Percentiles rank a stretch among this genome's conserved stretches.
These are phyloP conservation scores for Prunus dulcis DNA, from an alignment of 306 rosid species.

Conservation along the genomic window DNA sequence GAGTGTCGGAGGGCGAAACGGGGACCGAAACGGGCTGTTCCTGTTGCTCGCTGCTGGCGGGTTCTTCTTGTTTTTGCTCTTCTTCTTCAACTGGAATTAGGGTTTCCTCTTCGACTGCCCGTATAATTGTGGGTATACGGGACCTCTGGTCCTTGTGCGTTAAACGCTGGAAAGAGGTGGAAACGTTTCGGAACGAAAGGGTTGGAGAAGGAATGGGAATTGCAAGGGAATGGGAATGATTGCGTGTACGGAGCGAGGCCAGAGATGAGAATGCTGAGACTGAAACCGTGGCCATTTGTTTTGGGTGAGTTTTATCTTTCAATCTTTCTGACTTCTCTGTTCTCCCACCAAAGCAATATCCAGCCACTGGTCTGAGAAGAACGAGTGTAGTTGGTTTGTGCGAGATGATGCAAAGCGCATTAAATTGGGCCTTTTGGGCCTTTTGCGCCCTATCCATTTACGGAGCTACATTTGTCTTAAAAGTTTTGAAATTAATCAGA, in stretches of 20 bases:
- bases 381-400: neutral
- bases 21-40: constrained; percentile 67
- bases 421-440: neutral
- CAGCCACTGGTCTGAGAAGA: neutral
- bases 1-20: constrained; percentile 72
- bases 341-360: neutral
- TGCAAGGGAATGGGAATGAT: neutral
- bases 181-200: constrained; percentile 27
- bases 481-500: neutral
- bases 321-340: neutral
- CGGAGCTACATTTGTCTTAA: too few relatives aligned
- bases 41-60: neutral
- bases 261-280: constrained; percentile 37
- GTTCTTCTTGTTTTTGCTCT: neutral
- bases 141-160: constrained; percentile 17
- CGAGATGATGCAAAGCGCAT: neutral
- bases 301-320: constrained; percentile 3
- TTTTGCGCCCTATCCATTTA: neutral
- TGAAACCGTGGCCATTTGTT: constrained; percentile 48
- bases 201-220: constrained; percentile 15
- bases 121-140: constrained; percentile 23
- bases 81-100: constrained; percentile 34
- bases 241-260: constrained; percentile 19
- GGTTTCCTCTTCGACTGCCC: constrained; percentile 52
- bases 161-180: constrained; percentile 20